Percentiles rank a stretch among this genome's conserved stretches.
Evolutionary conservation across 2,329 filamentous ascomycete genomes (phyloP).

Genomic region (Trichoderma sp.): DNA sequence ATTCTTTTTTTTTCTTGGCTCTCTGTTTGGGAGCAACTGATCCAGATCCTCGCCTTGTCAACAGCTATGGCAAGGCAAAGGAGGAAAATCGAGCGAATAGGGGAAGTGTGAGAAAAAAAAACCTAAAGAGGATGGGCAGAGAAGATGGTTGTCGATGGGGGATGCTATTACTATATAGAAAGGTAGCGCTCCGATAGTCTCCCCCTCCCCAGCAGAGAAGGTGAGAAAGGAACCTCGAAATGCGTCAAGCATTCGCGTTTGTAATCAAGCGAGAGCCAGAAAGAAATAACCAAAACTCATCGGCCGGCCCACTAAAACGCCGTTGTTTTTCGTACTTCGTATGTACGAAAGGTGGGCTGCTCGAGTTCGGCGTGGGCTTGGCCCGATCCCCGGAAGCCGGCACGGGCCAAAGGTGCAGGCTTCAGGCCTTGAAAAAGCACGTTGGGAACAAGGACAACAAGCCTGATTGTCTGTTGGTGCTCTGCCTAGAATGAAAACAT

Average conservation of each 20-base stretch:
- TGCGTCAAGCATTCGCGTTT: constrained; percentile 3
- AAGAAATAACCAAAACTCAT: not conserved
- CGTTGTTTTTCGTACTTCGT: constrained; percentile 7
- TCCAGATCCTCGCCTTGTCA: not conserved
- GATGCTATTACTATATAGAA: constrained; percentile 6
- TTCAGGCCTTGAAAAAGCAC: not conserved
- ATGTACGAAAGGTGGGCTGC: constrained; percentile 12
- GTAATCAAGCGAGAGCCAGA: not conserved
- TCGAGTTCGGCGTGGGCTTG: not conserved
- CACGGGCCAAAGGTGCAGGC: constrained; percentile 8
- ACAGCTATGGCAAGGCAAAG: not conserved
- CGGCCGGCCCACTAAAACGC: constrained; percentile 7
- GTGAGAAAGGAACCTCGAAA: not conserved
- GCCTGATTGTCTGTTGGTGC: not conserved
- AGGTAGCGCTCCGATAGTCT: not conserved
- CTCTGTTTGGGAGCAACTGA: not conserved
- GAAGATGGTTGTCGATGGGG: not conserved
- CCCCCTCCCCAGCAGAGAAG: not conserved
- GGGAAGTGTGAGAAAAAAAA: not conserved
- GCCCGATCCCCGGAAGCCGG: constrained; percentile 12
- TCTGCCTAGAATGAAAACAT: not conserved
- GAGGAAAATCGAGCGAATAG: not conserved
- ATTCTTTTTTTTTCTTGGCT: not conserved
- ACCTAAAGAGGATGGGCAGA: not conserved
- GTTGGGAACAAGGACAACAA: not conserved